These are phyloP conservation scores for Blumeriella jaapii DNA, from an alignment of 2,329 filamentous ascomycete species.

Conservation along the genomic window DNA sequence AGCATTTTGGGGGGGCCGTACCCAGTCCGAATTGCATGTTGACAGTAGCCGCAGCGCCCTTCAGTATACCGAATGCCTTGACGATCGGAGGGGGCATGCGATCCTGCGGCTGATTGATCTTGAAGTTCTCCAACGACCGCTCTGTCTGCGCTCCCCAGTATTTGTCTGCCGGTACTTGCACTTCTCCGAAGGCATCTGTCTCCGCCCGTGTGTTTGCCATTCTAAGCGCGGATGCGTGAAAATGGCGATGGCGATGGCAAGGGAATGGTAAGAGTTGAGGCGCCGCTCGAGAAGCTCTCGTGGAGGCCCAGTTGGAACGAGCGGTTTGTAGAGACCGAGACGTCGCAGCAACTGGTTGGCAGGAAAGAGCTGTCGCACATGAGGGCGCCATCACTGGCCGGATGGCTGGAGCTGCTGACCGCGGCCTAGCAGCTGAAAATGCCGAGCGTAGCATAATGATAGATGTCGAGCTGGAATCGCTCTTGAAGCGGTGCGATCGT, in stretches of 20 bases:
- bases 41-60: conserved; percentile 89
- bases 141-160: conserved; percentile 99
- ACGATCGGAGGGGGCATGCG: conserved; percentile 92
- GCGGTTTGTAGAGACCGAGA: conserved; percentile 9
- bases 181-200: conserved; percentile 94
- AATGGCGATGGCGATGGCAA: conserved; percentile 19
- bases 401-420: conserved; percentile 13
- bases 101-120: conserved; percentile 98
- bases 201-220: conserved; percentile 60
- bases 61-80: conserved; percentile 90
- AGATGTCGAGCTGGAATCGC: conserved; percentile 1
- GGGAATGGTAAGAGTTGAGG: conserved; percentile 14
- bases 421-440: conserved; percentile 20
- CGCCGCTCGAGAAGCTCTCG: conserved; percentile 7
- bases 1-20: conserved; percentile 28
- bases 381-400: conserved; percentile 5
- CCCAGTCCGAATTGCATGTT: conserved; percentile 93
- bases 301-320: conserved; percentile 4
- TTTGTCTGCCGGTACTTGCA: conserved; percentile 82
- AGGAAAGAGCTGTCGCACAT: conserved; percentile 7
- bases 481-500: conserved; percentile 1
- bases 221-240: conserved; percentile 24
- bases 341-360: conserved; percentile 6
- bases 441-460: conserved; percentile 22
- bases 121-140: conserved; percentile 93